These are phyloP conservation scores for Ciborinia camelliae DNA, from an alignment of 2,329 filamentous ascomycete species.

Conservation along the genomic window DNA sequence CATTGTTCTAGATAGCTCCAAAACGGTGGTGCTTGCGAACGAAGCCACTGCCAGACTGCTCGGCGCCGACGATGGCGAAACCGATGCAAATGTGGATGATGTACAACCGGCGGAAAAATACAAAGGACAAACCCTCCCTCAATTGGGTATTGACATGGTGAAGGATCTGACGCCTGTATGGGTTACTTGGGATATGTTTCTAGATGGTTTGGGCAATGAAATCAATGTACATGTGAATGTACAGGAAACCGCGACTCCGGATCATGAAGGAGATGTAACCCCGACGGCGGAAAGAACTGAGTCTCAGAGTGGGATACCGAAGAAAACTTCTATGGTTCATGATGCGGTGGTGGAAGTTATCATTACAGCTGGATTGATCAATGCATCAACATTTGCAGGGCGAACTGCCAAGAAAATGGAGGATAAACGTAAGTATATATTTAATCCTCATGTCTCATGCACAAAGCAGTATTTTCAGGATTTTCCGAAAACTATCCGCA, in stretches of 20 bases:
- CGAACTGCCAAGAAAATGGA: slow-evolving; percentile 3
- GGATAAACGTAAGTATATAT: slow-evolving; percentile 3
- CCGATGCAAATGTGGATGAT: slow-evolving; percentile 40
- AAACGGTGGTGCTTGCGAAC: slow-evolving; percentile 70
- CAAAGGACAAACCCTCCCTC: slow-evolving; percentile 61
- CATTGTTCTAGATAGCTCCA: slow-evolving; percentile 63
- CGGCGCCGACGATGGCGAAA: slow-evolving; percentile 49
- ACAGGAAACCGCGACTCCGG: slow-evolving; percentile 17
- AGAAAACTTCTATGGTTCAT: slow-evolving; percentile 44
- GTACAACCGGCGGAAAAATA: slow-evolving; percentile 53
- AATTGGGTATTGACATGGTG: slow-evolving; percentile 70
- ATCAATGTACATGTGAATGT: slow-evolving; percentile 20
- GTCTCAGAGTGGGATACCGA: slow-evolving; percentile 22
- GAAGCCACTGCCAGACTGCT: slow-evolving; percentile 70
- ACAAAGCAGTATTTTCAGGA: neutral
- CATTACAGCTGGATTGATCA: slow-evolving; percentile 45
- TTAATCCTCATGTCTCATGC: neutral
- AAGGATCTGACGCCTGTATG: slow-evolving; percentile 62
- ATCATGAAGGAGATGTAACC: slow-evolving; percentile 34
- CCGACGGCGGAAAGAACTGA: slow-evolving; percentile 38
- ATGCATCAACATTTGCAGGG: slow-evolving; percentile 21
- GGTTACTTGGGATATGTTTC: slow-evolving; percentile 57
- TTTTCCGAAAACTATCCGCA: neutral
- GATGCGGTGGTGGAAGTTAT: slow-evolving; percentile 68
- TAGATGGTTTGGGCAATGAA: slow-evolving; percentile 48